These are phyloP conservation scores for Arxiozyma bovina DNA, from an alignment of 1,139 yeast genomes.

Conservation along the genomic window DNA sequence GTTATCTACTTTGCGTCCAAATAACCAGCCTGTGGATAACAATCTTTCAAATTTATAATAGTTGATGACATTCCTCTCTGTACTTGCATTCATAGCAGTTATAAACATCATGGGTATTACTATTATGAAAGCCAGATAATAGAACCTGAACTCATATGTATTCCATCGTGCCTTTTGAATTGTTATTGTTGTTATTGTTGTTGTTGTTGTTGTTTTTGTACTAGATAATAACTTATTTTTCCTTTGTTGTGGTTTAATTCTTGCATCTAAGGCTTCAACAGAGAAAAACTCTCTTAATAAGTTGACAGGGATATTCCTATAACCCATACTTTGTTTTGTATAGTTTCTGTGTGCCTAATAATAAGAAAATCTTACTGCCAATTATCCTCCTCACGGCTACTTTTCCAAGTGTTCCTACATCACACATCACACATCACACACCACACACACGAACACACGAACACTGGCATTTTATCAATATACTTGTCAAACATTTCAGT, in stretches of 20 bases:
- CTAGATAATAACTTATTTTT: neutral
- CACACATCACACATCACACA: no score
- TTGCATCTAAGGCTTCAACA: slow-evolving; percentile 67
- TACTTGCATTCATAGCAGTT: slow-evolving; percentile 75
- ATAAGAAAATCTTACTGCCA: neutral
- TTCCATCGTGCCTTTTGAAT: slow-evolving; percentile 50
- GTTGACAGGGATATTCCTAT: neutral
- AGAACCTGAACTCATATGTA: slow-evolving; percentile 63
- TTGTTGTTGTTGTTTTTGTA: no score
- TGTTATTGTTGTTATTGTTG: no score
- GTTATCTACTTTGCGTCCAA: slow-evolving; percentile 76
- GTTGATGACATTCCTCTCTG: slow-evolving; percentile 60
- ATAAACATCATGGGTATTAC: slow-evolving; percentile 76
- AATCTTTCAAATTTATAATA: slow-evolving; percentile 54
- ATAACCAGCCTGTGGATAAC: slow-evolving; percentile 65
- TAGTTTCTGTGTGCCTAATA: neutral
- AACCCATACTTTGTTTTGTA: neutral
- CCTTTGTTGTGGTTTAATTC: slow-evolving; percentile 47
- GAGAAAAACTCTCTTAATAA: slow-evolving; percentile 43
- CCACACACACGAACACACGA: no score
- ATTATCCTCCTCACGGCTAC: no score
- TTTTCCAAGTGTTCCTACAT: no score
- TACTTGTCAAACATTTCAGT: no score
- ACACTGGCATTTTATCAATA: no score
- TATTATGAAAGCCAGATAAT: slow-evolving; percentile 50